Percentiles rank a stretch among this genome's conserved stretches.
Evolutionary conservation across 2,329 filamentous ascomycete species (phyloP).

Genomic region (Claviceps arundinis): DNA sequence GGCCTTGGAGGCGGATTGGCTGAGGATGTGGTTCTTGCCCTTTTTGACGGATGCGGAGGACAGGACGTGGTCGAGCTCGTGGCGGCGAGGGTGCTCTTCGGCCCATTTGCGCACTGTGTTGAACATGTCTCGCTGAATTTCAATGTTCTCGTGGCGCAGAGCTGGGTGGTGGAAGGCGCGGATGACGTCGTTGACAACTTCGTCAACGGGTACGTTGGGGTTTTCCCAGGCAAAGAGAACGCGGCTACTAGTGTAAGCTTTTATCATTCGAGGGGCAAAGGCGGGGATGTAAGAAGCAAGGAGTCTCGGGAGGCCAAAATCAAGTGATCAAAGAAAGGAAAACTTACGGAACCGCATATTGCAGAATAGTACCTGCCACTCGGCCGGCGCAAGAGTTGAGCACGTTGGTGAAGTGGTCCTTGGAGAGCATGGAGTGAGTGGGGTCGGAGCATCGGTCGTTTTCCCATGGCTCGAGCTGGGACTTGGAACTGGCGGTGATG

Average conservation of each 20-base stretch:
- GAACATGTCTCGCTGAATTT: constrained; percentile 84
- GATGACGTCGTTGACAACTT: constrained; percentile 70
- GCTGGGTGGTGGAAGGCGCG: constrained; percentile 85
- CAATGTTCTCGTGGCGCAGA: constrained; percentile 57
- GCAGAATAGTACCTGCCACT: constrained; percentile 60
- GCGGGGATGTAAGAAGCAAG: not conserved
- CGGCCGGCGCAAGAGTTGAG: constrained; percentile 66
- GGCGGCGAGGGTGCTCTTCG: constrained; percentile 51
- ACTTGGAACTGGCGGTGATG: constrained; percentile 54
- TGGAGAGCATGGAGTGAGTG: constrained; percentile 71
- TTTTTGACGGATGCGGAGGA: constrained; percentile 70
- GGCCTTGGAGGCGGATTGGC: constrained; percentile 18
- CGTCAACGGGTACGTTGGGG: constrained; percentile 64
- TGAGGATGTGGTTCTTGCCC: constrained; percentile 64
- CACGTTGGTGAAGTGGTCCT: constrained; percentile 73
- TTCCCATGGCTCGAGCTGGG: constrained; percentile 70
- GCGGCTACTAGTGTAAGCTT: constrained; percentile 26
- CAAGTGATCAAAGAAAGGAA: not conserved
- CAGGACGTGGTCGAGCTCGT: constrained; percentile 60
- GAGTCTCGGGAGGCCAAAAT: not conserved
- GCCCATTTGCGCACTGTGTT: constrained; percentile 73
- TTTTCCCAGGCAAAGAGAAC: constrained; percentile 91
- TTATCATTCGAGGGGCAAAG: too few species aligned
- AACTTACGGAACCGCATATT: constrained; percentile 70
- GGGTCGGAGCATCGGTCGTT: constrained; percentile 63